Base-by-base conservation (phyloP, 2,329 filamentous ascomycete species). In the Fusarium virguliforme region DNA sequence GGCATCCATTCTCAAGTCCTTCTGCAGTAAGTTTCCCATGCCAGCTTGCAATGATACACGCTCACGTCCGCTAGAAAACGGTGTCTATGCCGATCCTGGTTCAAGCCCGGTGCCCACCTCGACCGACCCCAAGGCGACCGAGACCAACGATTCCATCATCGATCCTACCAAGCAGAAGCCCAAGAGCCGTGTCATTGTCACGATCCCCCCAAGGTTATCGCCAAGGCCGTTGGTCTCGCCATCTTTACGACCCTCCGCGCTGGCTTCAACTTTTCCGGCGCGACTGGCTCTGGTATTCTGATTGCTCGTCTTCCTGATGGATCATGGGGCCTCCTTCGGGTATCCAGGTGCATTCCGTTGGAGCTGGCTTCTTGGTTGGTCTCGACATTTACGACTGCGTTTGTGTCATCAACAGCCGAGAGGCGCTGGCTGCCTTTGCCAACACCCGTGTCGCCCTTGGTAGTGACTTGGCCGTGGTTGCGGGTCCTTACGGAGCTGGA, bases 341-440 rank as follows among this genome's bases (percentile, higher is more conserved):
- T 34, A 95, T 97, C 76, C 87, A 95, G 80, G 87, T 96, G 28
- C 92, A 95, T 77, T 94, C 93, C 0, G 87, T 93, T 1, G 93
- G 92, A 4, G 87, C 94, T 1, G 94, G 94, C 0, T 94, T 97
- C 77, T 86, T 95, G 65, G 88, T 93, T 1, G 94, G 94, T 12
- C 87, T 95, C 12, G 94, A 97, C 79, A 94, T 97, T 30, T 97
- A 96, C 82, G 94, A 97, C 79, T 96, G 93, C 74, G 93, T 97
- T 3, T 89, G 94, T 26, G 92, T 97, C 37, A 94, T 97, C 80
- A 97, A 97, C 82, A 92, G 88, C 4, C 85, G 88, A 43, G 87
- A 92, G 72, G 94, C 94, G 0, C 84, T 97, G 43, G 88, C 92
- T 15, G 92, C 92, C 0, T 97, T 97, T 79, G 92, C 91, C 65